phyloP scores from a whole-genome alignment of 306 rosid species.

The Spatholobus suberectus region DNA sequence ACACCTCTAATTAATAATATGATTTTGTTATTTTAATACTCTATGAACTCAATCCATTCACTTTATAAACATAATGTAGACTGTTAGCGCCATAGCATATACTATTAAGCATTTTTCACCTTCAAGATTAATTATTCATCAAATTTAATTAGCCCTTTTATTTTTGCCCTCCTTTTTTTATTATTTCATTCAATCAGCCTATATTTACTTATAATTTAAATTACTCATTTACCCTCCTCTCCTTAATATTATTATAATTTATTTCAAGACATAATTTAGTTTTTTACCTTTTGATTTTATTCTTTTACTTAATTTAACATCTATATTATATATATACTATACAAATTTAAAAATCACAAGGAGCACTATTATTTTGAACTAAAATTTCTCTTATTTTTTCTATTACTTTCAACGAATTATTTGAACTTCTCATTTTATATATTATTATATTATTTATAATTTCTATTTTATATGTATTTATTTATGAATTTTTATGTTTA shows the following conservation, averaged over 20 bases:
- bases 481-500: not conserved
- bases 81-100: not conserved
- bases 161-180: not conserved
- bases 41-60: not conserved
- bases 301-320: not conserved
- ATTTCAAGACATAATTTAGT: not conserved
- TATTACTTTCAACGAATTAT: not conserved
- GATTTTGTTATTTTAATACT: not conserved
- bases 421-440: not conserved
- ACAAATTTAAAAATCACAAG: not conserved
- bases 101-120: not conserved
- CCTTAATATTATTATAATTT: not conserved
- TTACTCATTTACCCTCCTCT: not conserved
- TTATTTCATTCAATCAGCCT: not conserved
- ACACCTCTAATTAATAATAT: too few species aligned
- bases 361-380: not conserved
- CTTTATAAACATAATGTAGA: not conserved
- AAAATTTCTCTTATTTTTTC: not conserved
- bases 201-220: not conserved
- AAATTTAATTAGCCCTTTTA: not conserved
- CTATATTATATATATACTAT: not conserved
- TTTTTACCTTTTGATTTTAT: not conserved
- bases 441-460: not conserved
- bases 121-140: not conserved
- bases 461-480: not conserved